phyloP scores from a whole-genome alignment of 2,329 filamentous ascomycete genomes.

The Trichoderma guizhouense region DNA sequence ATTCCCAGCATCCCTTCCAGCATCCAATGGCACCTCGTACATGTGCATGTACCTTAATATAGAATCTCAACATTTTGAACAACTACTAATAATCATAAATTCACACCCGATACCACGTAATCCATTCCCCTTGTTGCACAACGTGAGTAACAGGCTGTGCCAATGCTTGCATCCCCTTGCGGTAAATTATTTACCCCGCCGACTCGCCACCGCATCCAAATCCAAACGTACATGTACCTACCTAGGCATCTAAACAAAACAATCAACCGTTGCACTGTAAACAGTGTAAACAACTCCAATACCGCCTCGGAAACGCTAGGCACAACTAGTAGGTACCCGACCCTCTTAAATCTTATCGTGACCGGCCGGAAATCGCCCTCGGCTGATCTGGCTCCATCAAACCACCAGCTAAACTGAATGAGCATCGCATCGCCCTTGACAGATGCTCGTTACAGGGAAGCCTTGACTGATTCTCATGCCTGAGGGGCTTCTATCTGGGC shows the following conservation, averaged over 20 bases:
- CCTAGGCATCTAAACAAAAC: background rate
- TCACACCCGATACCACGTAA: background rate
- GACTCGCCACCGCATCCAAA: background rate
- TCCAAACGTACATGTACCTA: background rate
- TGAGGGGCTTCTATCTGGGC: background rate
- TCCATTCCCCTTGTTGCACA: background rate
- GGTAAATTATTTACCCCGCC: conserved; percentile 13
- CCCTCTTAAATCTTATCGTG: background rate
- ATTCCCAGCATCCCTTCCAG: background rate
- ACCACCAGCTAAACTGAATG: background rate
- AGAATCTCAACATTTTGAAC: background rate
- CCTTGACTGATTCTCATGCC: background rate
- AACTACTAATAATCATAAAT: background rate
- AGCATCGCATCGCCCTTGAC: background rate
- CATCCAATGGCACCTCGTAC: background rate
- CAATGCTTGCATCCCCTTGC: background rate
- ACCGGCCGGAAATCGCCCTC: background rate
- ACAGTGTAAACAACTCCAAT: background rate
- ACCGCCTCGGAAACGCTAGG: background rate
- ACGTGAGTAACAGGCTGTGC: background rate
- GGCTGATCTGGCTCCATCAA: background rate
- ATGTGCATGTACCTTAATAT: background rate
- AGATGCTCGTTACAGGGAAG: background rate
- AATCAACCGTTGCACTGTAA: background rate
- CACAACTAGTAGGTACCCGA: background rate